Percentiles rank a stretch among this genome's conserved stretches.
Conservation (phyloP, 2,329 filamentous ascomycete genomes). For the Aureobasidium uvarum region DNA sequence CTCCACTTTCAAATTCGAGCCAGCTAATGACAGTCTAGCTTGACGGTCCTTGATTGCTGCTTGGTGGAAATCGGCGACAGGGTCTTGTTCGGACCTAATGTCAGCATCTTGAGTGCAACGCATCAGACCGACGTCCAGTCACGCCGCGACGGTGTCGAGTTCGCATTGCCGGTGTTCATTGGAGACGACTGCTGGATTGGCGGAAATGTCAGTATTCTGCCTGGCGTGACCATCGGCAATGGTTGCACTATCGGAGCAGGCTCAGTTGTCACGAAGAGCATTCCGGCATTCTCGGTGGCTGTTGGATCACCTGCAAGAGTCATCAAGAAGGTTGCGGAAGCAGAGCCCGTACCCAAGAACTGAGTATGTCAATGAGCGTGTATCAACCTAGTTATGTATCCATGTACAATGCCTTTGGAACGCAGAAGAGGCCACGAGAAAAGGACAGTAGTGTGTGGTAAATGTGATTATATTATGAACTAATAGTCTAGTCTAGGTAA, state of each 20-base stretch:
- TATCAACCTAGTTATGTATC: not conserved
- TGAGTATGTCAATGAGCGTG: not conserved
- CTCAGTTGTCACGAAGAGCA: slow-evolving; percentile 73
- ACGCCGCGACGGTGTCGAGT: slow-evolving; percentile 51
- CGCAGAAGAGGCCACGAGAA: not conserved
- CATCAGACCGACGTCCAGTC: slow-evolving; percentile 53
- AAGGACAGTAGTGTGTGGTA: not conserved
- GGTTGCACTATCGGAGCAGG: slow-evolving; percentile 75
- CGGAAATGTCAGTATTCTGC: slow-evolving; percentile 67
- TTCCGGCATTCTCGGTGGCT: slow-evolving; percentile 42
- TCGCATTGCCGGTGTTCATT: slow-evolving; percentile 54
- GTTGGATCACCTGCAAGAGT: slow-evolving; percentile 43
- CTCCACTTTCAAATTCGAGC: not conserved
- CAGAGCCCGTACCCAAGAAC: slow-evolving; percentile 4
- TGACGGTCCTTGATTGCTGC: slow-evolving; percentile 54
- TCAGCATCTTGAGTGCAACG: slow-evolving; percentile 53
- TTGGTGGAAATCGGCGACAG: slow-evolving; percentile 54
- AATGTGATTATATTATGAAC: slow-evolving; percentile 11
- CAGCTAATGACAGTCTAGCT: not conserved
- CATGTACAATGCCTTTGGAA: not conserved
- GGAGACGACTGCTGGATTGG: slow-evolving; percentile 81
- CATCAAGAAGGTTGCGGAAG: slow-evolving; percentile 36
- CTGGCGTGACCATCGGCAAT: slow-evolving; percentile 74
- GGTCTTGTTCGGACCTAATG: slow-evolving; percentile 54
- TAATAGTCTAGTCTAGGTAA: slow-evolving; percentile 3